Conservation (phyloP, 2,329 filamentous ascomycete genomes). For the Microdochium bolleyi region DNA sequence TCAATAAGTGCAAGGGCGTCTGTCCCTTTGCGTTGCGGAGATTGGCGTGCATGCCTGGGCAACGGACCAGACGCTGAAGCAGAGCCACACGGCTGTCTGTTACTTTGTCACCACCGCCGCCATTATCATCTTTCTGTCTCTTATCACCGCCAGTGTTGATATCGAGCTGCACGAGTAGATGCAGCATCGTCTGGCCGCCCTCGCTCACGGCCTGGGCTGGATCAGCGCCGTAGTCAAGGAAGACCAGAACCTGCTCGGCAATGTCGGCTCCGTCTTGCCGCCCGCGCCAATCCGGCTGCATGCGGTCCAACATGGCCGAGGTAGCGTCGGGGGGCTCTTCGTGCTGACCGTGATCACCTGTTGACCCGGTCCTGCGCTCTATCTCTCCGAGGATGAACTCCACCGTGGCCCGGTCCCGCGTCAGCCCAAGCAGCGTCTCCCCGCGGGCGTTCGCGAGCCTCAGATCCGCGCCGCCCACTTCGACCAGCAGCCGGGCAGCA, state of each 20-base stretch:
- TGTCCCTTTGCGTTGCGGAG: neutral
- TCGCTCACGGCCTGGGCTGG: neutral
- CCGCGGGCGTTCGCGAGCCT: neutral
- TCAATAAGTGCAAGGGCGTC: neutral
- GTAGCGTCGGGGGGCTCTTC: too few relatives aligned
- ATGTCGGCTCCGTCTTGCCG: neutral
- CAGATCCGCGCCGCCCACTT: neutral
- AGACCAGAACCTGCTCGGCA: neutral
- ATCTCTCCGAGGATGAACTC: neutral
- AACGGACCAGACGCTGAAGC: neutral
- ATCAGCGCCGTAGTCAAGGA: neutral
- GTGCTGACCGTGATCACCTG: too few relatives aligned
- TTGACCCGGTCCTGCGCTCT: neutral
- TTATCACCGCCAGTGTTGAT: too few relatives aligned
- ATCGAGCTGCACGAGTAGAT: neutral
- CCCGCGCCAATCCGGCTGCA: neutral
- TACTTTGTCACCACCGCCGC: neutral
- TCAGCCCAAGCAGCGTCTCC: neutral
- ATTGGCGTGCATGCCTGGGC: neutral
- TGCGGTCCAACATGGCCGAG: neutral
- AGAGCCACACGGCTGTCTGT: neutral
- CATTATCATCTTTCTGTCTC: too few relatives aligned
- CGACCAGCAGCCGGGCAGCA: neutral
- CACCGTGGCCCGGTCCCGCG: neutral
- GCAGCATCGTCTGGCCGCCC: neutral